Conservation (phyloP, 1,139 yeast species). For the Pichia sp. region DNA sequence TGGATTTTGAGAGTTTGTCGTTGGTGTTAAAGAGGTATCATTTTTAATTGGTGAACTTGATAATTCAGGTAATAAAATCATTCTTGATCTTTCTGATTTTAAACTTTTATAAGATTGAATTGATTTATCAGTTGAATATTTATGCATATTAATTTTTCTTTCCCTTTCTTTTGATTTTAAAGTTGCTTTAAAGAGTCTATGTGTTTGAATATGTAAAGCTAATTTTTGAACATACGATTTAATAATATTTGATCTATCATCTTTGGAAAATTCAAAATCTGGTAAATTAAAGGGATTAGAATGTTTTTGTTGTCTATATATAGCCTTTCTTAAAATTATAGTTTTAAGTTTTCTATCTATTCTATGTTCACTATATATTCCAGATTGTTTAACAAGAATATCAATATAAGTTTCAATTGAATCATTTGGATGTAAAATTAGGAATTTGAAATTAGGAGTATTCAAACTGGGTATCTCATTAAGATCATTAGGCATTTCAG, state of each 20-base stretch:
- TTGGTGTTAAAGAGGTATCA: neutral
- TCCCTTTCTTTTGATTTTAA: constrained; percentile 28
- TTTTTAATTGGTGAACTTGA: constrained; percentile 4
- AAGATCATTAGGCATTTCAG: constrained; percentile 38
- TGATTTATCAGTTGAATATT: constrained; percentile 9
- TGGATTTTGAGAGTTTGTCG: neutral
- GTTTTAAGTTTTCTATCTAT: constrained; percentile 33
- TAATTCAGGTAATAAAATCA: constrained; percentile 9
- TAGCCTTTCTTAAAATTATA: constrained; percentile 33
- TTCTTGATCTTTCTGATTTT: constrained; percentile 18
- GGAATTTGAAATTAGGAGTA: constrained; percentile 37
- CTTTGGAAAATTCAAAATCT: constrained; percentile 27
- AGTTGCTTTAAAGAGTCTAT: constrained; percentile 47
- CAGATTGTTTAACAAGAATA: constrained; percentile 35
- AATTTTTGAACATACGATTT: constrained; percentile 41
- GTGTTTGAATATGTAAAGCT: constrained; percentile 59
- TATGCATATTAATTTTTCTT: constrained; percentile 8
- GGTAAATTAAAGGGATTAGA: constrained; percentile 8
- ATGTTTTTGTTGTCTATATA: constrained; percentile 24
- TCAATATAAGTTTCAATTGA: constrained; percentile 41
- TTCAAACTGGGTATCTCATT: constrained; percentile 29
- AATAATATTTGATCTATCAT: constrained; percentile 43
- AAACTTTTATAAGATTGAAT: constrained; percentile 18
- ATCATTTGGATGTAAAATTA: constrained; percentile 39
- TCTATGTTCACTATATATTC: constrained; percentile 50